phyloP scores from a whole-genome alignment of 23 red algal species.

The Gracilaria gracilis region DNA sequence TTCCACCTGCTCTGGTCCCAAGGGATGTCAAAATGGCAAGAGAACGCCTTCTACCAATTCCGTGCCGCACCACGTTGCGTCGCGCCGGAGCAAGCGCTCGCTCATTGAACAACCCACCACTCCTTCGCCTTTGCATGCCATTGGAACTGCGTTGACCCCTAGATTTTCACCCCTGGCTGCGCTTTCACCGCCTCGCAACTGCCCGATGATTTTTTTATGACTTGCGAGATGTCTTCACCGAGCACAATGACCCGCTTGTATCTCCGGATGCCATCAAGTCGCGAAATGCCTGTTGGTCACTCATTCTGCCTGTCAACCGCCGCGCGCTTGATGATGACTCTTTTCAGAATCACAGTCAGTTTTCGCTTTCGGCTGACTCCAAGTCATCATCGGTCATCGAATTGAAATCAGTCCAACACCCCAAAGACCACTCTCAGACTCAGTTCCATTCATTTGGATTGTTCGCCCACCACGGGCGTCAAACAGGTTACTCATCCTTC shows the following conservation, averaged over 20 bases:
- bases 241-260: conserved; percentile 13
- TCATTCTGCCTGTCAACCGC: conserved; percentile 13
- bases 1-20: conserved; percentile 66
- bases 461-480: background rate
- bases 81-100: background rate
- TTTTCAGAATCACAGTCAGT: background rate
- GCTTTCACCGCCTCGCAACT: conserved; percentile 25
- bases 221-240: conserved; percentile 14
- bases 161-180: conserved; percentile 15
- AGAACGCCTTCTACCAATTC: background rate
- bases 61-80: background rate
- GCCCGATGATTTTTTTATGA: conserved; percentile 26
- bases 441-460: background rate
- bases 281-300: background rate
- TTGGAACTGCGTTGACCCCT: conserved; percentile 1
- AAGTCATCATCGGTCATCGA: background rate
- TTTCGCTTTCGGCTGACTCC: background rate
- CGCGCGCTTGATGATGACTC: conserved; percentile 26
- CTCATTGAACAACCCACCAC: conserved; percentile 14
- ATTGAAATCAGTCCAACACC: background rate
- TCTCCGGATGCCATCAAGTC: conserved; percentile 19
- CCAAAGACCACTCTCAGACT: background rate
- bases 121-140: background rate
- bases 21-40: conserved; percentile 51
- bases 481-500: background rate